Conservation (phyloP, 2,329 filamentous ascomycete species). For the Capronia epimyces region DNA sequence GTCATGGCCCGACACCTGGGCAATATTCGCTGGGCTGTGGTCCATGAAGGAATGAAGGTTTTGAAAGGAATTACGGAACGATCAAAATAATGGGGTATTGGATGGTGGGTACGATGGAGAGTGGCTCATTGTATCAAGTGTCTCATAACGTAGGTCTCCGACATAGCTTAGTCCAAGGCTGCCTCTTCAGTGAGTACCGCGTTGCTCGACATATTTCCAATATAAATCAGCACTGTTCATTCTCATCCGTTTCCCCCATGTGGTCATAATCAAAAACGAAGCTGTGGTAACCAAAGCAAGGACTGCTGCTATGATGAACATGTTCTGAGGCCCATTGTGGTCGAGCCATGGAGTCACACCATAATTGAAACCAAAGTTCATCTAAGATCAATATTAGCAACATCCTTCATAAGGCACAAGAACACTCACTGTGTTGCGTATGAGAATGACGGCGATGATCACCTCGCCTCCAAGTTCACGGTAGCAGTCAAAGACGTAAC, state of each 20-base stretch:
- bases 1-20: conserved; percentile 53
- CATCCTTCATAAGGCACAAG: neutral
- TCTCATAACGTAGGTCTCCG: no score
- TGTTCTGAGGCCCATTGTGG: neutral
- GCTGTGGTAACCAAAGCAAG: neutral
- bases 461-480: neutral
- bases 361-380: conserved; percentile 4
- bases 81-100: no score
- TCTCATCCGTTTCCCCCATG: neutral
- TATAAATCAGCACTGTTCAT: neutral
- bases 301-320: neutral
- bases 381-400: neutral
- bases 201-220: neutral
- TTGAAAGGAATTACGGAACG: conserved; percentile 32
- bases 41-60: conserved; percentile 58
- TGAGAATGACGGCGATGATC: neutral
- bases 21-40: conserved; percentile 57
- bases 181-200: no score
- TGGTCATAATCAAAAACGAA: conserved; percentile 1
- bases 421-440: neutral
- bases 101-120: no score
- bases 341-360: conserved; percentile 1
- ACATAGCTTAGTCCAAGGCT: no score
- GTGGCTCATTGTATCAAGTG: no score
- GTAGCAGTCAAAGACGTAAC: neutral